A percentile compares a stretch with the other conserved stretches of the same genome.
Evolutionary conservation across 164 flowering plant genomes (phyloP).

Genomic region (Euptelea pleiosperma): DNA sequence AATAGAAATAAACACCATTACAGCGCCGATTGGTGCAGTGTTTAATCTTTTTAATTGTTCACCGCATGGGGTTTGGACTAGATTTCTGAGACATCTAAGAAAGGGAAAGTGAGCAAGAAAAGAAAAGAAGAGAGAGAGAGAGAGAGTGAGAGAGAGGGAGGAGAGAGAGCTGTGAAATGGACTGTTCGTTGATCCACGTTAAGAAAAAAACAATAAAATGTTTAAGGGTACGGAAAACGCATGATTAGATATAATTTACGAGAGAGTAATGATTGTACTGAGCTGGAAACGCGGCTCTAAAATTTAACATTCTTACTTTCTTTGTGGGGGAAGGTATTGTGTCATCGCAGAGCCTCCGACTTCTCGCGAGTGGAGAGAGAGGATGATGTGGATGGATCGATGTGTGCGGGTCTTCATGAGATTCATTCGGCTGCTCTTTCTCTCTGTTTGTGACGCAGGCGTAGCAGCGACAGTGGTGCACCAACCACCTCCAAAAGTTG

Average conservation of each 20-base stretch:
- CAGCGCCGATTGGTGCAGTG: background rate
- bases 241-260: too few relatives aligned
- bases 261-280: too few relatives aligned
- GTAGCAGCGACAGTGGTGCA: background rate
- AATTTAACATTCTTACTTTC: too few relatives aligned
- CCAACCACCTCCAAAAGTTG: conserved; percentile 4
- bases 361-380: background rate
- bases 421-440: background rate
- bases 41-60: background rate
- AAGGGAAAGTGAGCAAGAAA: background rate
- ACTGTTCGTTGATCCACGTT: too few relatives aligned
- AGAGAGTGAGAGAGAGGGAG: background rate
- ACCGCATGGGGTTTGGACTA: background rate
- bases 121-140: conserved; percentile 6
- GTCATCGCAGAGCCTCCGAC: too few relatives aligned
- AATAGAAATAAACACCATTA: background rate
- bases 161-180: too few relatives aligned
- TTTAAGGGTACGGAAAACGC: too few relatives aligned
- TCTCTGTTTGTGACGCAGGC: background rate
- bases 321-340: too few relatives aligned
- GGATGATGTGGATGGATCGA: conserved; percentile 11
- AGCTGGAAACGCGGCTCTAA: too few relatives aligned
- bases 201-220: too few relatives aligned
- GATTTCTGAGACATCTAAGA: background rate
- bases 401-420: background rate